These are phyloP conservation scores for Papiliotrema laurentii DNA, from an alignment of 1,284 basidiomycete genomes.

Conservation along the genomic window DNA sequence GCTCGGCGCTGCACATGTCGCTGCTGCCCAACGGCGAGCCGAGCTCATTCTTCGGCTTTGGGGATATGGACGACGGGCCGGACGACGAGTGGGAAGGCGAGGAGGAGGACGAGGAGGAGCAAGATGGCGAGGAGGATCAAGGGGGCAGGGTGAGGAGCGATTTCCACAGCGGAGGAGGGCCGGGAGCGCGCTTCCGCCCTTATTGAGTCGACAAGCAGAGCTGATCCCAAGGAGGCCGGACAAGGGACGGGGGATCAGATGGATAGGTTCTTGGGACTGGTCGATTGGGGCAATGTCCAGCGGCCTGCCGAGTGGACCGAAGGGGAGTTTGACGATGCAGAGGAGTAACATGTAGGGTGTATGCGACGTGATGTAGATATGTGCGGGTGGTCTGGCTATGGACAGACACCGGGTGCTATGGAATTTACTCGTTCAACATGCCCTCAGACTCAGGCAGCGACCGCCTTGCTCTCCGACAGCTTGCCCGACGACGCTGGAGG, in stretches of 20 bases:
- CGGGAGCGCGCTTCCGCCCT: constrained; percentile 68
- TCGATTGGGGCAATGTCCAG: constrained; percentile 28
- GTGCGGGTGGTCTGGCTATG: no score
- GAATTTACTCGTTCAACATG: no score
- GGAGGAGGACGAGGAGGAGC: constrained; percentile 44
- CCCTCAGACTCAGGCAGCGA: no score
- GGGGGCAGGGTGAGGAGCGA: constrained; percentile 91
- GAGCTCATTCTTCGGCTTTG: constrained; percentile 40
- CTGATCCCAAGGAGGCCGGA: constrained; percentile 6
- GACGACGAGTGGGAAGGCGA: constrained; percentile 57
- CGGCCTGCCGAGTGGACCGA: constrained; percentile 26
- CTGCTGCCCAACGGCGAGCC: constrained; percentile 55
- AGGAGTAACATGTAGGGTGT: no score
- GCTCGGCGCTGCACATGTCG: constrained; percentile 80
- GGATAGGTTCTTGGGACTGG: constrained; percentile 24
- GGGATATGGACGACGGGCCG: constrained; percentile 48
- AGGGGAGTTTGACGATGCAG: constrained; percentile 9
- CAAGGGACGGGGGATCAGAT: constrained; percentile 19
- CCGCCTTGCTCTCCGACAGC: background rate
- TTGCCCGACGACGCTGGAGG: constrained; percentile 2
- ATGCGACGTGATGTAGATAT: no score
- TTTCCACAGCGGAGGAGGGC: constrained; percentile 61
- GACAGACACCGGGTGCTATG: no score
- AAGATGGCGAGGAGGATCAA: constrained; percentile 56
- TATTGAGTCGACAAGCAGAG: constrained; percentile 55